Evolutionary conservation across 139 green algal genomes (phyloP).

Genomic region (Chlamydomonas asymmetrica): DNA sequence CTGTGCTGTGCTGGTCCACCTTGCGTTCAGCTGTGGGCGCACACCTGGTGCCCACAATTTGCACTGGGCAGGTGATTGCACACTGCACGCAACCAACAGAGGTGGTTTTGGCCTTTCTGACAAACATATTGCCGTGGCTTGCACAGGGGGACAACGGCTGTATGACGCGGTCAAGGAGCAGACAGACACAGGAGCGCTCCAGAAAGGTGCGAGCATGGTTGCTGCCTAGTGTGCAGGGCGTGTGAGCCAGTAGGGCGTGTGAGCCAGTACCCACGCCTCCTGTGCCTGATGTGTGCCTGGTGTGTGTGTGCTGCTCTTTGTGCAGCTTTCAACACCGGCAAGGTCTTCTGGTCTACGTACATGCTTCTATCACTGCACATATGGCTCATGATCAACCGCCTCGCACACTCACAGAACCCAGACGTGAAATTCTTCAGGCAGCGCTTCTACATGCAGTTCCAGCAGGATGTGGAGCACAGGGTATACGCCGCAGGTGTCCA

Average conservation of each 20-base stretch:
- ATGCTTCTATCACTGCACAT: constrained; percentile 49
- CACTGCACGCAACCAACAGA: background rate
- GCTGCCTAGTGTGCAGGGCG: background rate
- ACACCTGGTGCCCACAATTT: background rate
- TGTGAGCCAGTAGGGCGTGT: background rate
- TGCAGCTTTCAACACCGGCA: constrained; percentile 21
- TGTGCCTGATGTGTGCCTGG: background rate
- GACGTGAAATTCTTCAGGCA: constrained; percentile 33
- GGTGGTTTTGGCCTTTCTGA: no score
- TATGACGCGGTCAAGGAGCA: constrained; percentile 46
- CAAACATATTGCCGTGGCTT: no score
- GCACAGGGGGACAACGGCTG: constrained; percentile 37
- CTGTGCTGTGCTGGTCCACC: background rate
- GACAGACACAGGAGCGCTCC: constrained; percentile 27
- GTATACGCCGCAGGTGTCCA: constrained; percentile 42
- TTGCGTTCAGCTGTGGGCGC: background rate
- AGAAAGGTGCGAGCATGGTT: constrained; percentile 19
- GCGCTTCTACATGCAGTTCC: constrained; percentile 55
- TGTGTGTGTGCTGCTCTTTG: background rate
- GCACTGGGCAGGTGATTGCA: background rate
- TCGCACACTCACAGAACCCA: constrained; percentile 9
- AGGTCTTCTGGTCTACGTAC: constrained; percentile 47
- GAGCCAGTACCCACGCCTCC: background rate
- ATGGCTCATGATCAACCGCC: constrained; percentile 51
- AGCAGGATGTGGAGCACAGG: constrained; percentile 49